phyloP scores from a whole-genome alignment of 2,329 filamentous ascomycete species.

The Phyllosticta citriasiana region DNA sequence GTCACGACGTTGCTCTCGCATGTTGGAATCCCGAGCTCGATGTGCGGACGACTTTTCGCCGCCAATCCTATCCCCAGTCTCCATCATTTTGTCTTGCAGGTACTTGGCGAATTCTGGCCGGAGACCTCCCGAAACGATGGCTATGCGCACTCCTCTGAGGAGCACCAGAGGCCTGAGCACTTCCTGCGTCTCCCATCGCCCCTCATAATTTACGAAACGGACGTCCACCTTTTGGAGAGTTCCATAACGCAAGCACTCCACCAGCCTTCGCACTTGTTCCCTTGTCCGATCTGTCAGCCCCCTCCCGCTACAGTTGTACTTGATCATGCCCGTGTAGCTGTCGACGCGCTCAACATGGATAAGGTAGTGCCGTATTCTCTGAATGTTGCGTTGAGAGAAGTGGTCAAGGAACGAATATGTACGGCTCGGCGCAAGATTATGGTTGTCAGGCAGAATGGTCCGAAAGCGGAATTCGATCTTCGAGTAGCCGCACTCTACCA shows the following conservation, averaged over 20 bases:
- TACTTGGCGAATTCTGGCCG: conserved; percentile 26
- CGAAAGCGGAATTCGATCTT: conserved; percentile 35
- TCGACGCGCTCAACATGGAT: conserved; percentile 40
- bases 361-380: conserved; percentile 31
- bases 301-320: conserved; percentile 39
- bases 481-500: conserved; percentile 35
- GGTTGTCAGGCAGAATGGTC: conserved; percentile 30
- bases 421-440: conserved; percentile 30
- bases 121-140: conserved; percentile 28
- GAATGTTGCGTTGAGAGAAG: conserved; percentile 32
- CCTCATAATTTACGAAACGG: conserved; percentile 22
- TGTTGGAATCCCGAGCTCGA: conserved; percentile 5
- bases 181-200: conserved; percentile 23
- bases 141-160: conserved; percentile 27
- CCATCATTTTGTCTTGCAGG: conserved; percentile 25
- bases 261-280: conserved; percentile 31
- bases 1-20: conserved; percentile 4
- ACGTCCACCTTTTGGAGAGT: conserved; percentile 20
- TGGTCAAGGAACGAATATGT: conserved; percentile 32
- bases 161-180: conserved; percentile 34
- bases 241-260: conserved; percentile 25
- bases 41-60: conserved; percentile 4
- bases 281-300: conserved; percentile 34
- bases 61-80: conserved; percentile 6
- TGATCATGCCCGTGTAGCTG: conserved; percentile 42